Base-by-base conservation (phyloP, 2,329 filamentous ascomycete genomes). In the Ceratocystis albifundus region DNA sequence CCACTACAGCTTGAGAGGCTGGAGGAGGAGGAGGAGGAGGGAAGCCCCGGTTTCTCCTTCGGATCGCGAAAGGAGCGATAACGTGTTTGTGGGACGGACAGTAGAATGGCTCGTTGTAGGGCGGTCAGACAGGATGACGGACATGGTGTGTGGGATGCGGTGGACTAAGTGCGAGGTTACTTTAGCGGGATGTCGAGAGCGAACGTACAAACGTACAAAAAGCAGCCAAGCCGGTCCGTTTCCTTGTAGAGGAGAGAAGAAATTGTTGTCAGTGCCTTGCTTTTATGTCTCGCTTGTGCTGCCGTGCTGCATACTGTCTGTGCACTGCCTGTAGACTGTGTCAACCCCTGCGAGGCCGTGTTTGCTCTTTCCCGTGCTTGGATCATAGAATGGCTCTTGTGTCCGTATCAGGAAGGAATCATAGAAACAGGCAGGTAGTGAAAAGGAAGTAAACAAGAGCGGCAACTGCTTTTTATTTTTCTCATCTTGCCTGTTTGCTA, bases 331-430 rank as follows among this genome's bases (percentile, higher is more conserved):
- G 53, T 28, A 32, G 25, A 57, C 53, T 57, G 53, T 57, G 53
- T n/a, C 28, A 15, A 10, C 12, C 28, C 30, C 53, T 57, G 15
- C 20, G 12, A 12, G 12, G 8, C 53, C 22, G n/a, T 25, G 48
- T 53, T 53, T 30, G 53, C 32, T 12, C 25, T 28, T 22, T 15
- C 25, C 15, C 20, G 17, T 28, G 53, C 53, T 57, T 57, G 53
- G 53, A 32, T 57, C 53, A 30, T 17, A 32, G 53, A 22, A 57
- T 17, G 53, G 48, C 48, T 20, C n/a, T 8, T 20, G n/a, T n/a
- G 7, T 32, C 53, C 53, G 32, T 57, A 57, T 57, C 59, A n/a
- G 17, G 41, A 62, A 62, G 59, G 59, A 62, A 62, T 10, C 20
- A 62, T 45, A 10, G 41, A 61, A 41, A 62, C 41, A 20, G 32